Conservation (phyloP, 352 stramenopile species). For the Hyaloperonospora brassicae region DNA sequence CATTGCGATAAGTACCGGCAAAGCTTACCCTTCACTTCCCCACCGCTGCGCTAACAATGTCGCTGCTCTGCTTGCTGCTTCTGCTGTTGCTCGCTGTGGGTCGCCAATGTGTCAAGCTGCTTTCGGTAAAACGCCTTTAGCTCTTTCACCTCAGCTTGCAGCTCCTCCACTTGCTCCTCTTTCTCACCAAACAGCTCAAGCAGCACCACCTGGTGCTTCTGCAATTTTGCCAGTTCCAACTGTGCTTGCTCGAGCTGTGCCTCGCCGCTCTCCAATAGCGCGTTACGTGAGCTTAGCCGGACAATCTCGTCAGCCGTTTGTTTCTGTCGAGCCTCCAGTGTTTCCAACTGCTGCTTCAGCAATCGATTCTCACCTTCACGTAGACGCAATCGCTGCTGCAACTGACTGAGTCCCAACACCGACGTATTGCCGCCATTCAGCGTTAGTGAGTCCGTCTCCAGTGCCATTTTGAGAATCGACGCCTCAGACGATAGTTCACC, state of each 20-base stretch:
- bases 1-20: too few species aligned
- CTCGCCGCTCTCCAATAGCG: slow-evolving; percentile 56
- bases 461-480: slow-evolving; percentile 50
- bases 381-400: slow-evolving; percentile 65
- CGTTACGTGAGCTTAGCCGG: slow-evolving; percentile 62
- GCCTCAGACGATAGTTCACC: slow-evolving; percentile 31
- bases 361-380: slow-evolving; percentile 68
- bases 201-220: slow-evolving; percentile 73
- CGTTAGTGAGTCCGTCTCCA: slow-evolving; percentile 33
- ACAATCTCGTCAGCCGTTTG: slow-evolving; percentile 68
- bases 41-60: slow-evolving; percentile 1
- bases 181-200: slow-evolving; percentile 82
- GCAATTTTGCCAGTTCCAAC: slow-evolving; percentile 42
- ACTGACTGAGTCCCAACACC: slow-evolving; percentile 61
- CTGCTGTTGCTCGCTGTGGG: slow-evolving; percentile 34
- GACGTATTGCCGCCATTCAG: slow-evolving; percentile 35
- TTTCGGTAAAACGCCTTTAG: slow-evolving; percentile 77
- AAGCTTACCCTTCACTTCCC: too few species aligned
- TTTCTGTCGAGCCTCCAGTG: slow-evolving; percentile 58
- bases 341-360: slow-evolving; percentile 59
- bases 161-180: slow-evolving; percentile 78
- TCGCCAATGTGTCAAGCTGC: slow-evolving; percentile 59
- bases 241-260: slow-evolving; percentile 40
- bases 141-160: slow-evolving; percentile 66
- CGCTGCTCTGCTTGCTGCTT: slow-evolving; percentile 28